A percentile compares a stretch with the other conserved stretches of the same genome.
phyloP scores from a whole-genome alignment of 805 yeast species.

The Debaryomyces tyrocola region DNA sequence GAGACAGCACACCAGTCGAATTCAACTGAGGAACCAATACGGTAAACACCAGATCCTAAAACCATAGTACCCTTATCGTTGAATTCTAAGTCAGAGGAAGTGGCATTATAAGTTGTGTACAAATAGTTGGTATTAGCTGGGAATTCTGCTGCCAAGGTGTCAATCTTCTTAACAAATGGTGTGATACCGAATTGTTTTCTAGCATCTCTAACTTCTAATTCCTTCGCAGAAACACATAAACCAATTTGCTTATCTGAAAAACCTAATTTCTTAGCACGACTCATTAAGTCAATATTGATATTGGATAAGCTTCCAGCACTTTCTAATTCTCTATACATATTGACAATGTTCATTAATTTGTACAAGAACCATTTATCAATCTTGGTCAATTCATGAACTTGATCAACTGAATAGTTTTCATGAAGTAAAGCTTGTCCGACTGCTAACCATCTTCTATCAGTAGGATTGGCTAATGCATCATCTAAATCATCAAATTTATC shows the following conservation, averaged over 20 bases:
- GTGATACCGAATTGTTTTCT: conserved; percentile 78
- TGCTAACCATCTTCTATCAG: conserved; percentile 96
- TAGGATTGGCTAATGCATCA: conserved; percentile 75
- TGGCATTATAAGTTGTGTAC: conserved; percentile 94
- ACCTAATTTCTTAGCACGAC: conserved; percentile 87
- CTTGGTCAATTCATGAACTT: conserved; percentile 86
- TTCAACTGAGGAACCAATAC: conserved; percentile 98
- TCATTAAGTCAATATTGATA: conserved; percentile 67
- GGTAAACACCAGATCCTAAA: conserved; percentile 97
- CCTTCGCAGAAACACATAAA: conserved; percentile 66
- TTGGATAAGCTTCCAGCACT: conserved; percentile 52
- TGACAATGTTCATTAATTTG: conserved; percentile 90
- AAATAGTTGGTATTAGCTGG: conserved; percentile 96
- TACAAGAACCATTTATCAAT: conserved; percentile 95
- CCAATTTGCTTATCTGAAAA: conserved; percentile 95
- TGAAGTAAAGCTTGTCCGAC: conserved; percentile 95
- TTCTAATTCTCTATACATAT: conserved; percentile 81
- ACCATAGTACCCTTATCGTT: conserved; percentile 92
- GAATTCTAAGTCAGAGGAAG: conserved; percentile 78
- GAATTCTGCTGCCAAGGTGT: conserved; percentile 97
- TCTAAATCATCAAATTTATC: conserved; percentile 76
- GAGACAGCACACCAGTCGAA: conserved; percentile 99
- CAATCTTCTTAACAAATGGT: conserved; percentile 96
- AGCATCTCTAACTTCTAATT: conserved; percentile 76
- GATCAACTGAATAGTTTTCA: conserved; percentile 87